Base-by-base conservation (phyloP, 1,139 yeast genomes). In the Candida tropicalis region DNA sequence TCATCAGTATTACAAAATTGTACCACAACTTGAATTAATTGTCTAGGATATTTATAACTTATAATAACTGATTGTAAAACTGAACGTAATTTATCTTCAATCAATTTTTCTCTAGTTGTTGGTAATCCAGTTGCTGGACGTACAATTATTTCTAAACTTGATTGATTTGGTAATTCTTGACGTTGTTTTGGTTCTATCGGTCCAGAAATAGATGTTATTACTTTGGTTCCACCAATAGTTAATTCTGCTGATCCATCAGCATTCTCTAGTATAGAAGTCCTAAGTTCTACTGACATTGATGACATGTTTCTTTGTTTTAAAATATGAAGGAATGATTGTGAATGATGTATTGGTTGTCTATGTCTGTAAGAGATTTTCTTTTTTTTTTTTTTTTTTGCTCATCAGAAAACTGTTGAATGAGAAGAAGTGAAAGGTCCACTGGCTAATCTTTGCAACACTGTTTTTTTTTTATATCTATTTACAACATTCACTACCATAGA, bases 181-280 rank as follows among this genome's bases (percentile, higher is more conserved):
- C 95, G 77, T 15, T 79, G 65, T 62, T 85, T 86, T 9, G 91
- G 87, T 57, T 91, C 98, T 38, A 91, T 77, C 0, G 99, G 99
- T 0, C 99, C 99, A 1, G 91, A 78, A 1, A 91, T 91, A 0
- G 96, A 82, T 34, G 85, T 81, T 3, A 89, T 63, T 6, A 87
- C 82, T 50, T 79, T 79, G 18, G 65, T 59, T 4, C 44, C 50
- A 5, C 49, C 44, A 26, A 48, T 27, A 11, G 35, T 37, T 50
- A 85, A 69, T 39, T 77, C 78, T 0, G 95, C 83, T 2, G 96
- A 87, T 1, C 97, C 97, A 60, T 88, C 96, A 1, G 83, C 91
- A 49, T 81, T 77, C 40, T 68, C 63, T 42, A 87, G 61, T 3
- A 74, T 38, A 9, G 72, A 61, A 2, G 69, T 60, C n/a, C 55